Evolutionary conservation across 1,284 basidiomycete genomes (phyloP), one percentile per base, ranked within the genome.

Genomic region (Stygiomarasmius scandens): DNA sequence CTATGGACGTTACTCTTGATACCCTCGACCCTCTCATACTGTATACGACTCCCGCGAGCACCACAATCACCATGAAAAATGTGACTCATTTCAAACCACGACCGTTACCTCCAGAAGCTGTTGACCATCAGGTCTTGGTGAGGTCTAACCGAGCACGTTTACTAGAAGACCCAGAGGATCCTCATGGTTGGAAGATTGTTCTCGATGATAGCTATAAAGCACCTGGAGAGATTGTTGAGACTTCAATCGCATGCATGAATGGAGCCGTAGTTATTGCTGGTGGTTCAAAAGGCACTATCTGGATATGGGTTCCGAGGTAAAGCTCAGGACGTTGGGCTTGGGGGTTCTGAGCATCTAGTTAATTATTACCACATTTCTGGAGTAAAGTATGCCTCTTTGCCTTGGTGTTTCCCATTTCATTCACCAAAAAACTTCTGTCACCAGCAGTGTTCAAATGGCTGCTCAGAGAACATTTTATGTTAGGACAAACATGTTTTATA

Each of bases 1-100:
- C 54, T 36, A 61, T 85, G 41, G 72, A 77, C 49, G 62, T 84
- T 16, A 80, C 75, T 60, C 74, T 77, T 29, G 75, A 78, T 1
- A 67, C 69, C 11, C 77, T 82, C 58, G 81, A 85, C 62, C 85
- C 85, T 14, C 63, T 88, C 34, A 67, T 85, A 27, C 69, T 81
- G 4, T 65, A 81, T 57, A 67, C 68, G 20, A 67, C 68, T 54
- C 77, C 85, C 0, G 68, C 74, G 8, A 75, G 73, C 16, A 73
- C 71, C 29, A 68, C 63, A 3, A 70, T 87, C 56, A 73, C 65
- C 23, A 67, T 86, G 19, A 66, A 82, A 61, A 85, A 83, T 58
- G 67, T 82, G 36, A 67, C 74, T 10, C 73, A 79, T 54, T 77
- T 88, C 64, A 64, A 67, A 45, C 71, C 75, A 16, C 70, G 77